Conservation (phyloP, 2,329 filamentous ascomycete species). For the Xylaria sp. region DNA sequence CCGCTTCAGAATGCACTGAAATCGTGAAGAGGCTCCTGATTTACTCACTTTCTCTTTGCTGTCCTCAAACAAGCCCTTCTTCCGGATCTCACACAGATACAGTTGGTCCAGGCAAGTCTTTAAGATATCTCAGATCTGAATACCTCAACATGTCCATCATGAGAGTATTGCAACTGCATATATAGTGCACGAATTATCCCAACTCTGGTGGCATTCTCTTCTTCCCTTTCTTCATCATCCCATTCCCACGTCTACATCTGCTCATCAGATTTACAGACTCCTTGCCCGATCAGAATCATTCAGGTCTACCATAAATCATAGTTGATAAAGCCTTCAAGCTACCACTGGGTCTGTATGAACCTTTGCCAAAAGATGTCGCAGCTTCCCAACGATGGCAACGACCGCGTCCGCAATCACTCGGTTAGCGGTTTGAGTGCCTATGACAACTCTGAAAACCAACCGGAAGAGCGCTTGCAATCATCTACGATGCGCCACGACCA, state of each 20-base stretch:
- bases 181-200: slow-evolving; percentile 3
- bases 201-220: background rate
- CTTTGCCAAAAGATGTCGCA: slow-evolving; percentile 6
- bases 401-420: background rate
- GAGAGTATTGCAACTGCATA: background rate
- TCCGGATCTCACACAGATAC: background rate
- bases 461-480: background rate
- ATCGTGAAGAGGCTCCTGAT: background rate
- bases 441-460: background rate
- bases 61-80: slow-evolving; percentile 2
- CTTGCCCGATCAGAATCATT: background rate
- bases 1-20: background rate
- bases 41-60: background rate
- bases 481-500: background rate
- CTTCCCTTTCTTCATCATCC: background rate
- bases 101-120: background rate
- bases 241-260: background rate
- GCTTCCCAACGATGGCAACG: background rate
- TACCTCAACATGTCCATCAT: background rate
- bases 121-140: background rate
- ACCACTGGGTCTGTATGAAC: background rate
- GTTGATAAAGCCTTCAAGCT: background rate
- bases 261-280: background rate
- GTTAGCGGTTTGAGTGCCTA: background rate
- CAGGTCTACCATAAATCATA: background rate